phyloP scores from a whole-genome alignment of 768 basidiomycete genomes.

The Mycena venus region DNA sequence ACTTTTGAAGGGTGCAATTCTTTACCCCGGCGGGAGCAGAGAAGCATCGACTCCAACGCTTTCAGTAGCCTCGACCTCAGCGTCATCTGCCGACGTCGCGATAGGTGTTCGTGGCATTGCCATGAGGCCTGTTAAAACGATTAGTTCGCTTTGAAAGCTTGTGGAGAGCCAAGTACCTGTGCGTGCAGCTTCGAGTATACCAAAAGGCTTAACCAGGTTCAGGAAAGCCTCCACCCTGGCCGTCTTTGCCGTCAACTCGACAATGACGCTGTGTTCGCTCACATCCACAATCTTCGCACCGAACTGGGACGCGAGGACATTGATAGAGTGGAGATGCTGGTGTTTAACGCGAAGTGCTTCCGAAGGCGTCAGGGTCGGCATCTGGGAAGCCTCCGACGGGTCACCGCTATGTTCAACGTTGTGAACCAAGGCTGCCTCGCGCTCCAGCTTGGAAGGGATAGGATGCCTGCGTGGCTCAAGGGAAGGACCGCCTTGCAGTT shows the following conservation, averaged over 20 bases:
- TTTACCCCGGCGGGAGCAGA: constrained; percentile 93
- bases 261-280: constrained; percentile 93
- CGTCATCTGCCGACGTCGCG: constrained; percentile 68
- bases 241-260: constrained; percentile 96
- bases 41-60: constrained; percentile 87
- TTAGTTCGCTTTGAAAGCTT: constrained; percentile 11
- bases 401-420: constrained; percentile 78
- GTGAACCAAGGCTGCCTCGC: constrained; percentile 80
- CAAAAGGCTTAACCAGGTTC: constrained; percentile 91
- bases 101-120: constrained; percentile 98
- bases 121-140: constrained; percentile 80
- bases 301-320: constrained; percentile 87
- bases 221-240: constrained; percentile 93
- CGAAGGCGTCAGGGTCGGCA: constrained; percentile 70
- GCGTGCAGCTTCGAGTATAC: constrained; percentile 94
- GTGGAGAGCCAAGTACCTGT: constrained; percentile 72
- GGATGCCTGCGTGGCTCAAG: constrained; percentile 75
- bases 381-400: constrained; percentile 42
- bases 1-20: background rate
- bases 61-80: constrained; percentile 51
- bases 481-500: constrained; percentile 87
- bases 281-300: constrained; percentile 95
- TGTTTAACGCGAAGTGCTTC: constrained; percentile 93
- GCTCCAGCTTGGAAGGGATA: constrained; percentile 69
- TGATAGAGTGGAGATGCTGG: constrained; percentile 90